Evolutionary conservation across 768 basidiomycete genomes (phyloP).

Genomic region (Atractiella rhizophila): DNA sequence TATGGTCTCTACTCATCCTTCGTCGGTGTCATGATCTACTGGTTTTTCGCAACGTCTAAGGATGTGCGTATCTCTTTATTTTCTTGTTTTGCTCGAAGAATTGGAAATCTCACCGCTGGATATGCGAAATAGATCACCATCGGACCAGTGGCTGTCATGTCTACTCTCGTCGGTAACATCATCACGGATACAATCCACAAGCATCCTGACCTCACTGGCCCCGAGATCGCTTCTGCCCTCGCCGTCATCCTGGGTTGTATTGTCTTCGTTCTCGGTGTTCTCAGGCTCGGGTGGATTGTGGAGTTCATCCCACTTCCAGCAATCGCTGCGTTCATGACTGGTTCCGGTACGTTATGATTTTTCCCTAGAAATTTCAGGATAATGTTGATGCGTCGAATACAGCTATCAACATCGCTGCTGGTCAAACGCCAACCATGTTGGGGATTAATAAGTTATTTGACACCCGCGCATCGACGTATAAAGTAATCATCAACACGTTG

Average conservation of each 20-base stretch:
- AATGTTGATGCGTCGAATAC: background rate
- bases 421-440: slow-evolving; percentile 72
- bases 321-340: slow-evolving; percentile 58
- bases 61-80: slow-evolving; percentile 26
- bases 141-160: slow-evolving; percentile 97
- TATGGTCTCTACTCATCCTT: slow-evolving; percentile 90
- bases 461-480: slow-evolving; percentile 59
- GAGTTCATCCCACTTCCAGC: slow-evolving; percentile 72
- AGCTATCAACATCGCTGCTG: slow-evolving; percentile 50
- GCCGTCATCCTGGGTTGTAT: slow-evolving; percentile 78
- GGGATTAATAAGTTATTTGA: slow-evolving; percentile 29
- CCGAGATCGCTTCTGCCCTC: slow-evolving; percentile 57
- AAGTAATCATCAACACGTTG: slow-evolving; percentile 76
- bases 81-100: background rate
- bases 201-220: slow-evolving; percentile 25
- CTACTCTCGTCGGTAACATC: slow-evolving; percentile 56
- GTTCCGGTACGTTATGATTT: slow-evolving; percentile 23
- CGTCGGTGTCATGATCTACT: slow-evolving; percentile 61
- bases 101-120: background rate
- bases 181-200: slow-evolving; percentile 35
- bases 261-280: slow-evolving; percentile 61
- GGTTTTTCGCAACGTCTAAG: slow-evolving; percentile 92
- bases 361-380: background rate
- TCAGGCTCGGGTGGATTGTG: slow-evolving; percentile 77
- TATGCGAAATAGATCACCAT: slow-evolving; percentile 37